A percentile compares a stretch with the other conserved stretches of the same genome.
Evolutionary conservation across 768 basidiomycete genomes (phyloP).

Genomic region (Tulasnella sp.): DNA sequence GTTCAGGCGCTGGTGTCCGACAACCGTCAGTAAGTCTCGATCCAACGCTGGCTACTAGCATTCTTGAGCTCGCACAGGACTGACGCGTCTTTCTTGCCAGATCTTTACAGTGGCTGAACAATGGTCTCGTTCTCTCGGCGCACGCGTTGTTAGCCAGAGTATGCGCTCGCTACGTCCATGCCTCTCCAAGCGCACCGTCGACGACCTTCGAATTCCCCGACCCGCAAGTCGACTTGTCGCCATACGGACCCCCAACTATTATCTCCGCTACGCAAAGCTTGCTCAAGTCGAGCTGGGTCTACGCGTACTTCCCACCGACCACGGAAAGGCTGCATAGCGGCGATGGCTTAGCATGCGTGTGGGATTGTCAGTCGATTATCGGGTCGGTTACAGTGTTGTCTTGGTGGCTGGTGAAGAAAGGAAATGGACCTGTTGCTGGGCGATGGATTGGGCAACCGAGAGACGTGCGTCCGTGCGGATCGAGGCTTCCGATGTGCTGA

Average conservation of each 20-base stretch:
- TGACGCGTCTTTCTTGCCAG: neutral
- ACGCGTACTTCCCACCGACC: constrained; percentile 8
- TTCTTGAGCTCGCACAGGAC: neutral
- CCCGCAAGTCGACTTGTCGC: neutral
- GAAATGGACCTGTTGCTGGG: neutral
- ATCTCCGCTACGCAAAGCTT: neutral
- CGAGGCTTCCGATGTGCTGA: neutral
- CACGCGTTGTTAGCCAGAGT: constrained; percentile 2
- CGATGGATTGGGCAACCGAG: neutral
- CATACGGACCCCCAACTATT: constrained; percentile 5
- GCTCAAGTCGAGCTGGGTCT: neutral
- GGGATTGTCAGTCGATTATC: neutral
- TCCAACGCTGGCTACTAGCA: no score
- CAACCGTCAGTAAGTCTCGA: neutral
- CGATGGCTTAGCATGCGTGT: constrained; percentile 6
- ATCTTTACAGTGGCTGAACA: neutral
- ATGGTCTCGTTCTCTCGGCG: neutral
- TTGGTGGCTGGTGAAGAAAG: constrained; percentile 1
- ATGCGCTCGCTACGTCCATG: constrained; percentile 3
- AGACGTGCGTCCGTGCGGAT: neutral
- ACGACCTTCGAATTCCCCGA: constrained; percentile 5
- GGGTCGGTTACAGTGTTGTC: neutral
- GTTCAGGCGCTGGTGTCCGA: neutral
- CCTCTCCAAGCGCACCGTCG: neutral
- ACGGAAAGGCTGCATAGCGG: neutral